These are phyloP conservation scores for Fragaria nilgerrensis DNA, from an alignment of 306 rosid species.

Conservation along the genomic window DNA sequence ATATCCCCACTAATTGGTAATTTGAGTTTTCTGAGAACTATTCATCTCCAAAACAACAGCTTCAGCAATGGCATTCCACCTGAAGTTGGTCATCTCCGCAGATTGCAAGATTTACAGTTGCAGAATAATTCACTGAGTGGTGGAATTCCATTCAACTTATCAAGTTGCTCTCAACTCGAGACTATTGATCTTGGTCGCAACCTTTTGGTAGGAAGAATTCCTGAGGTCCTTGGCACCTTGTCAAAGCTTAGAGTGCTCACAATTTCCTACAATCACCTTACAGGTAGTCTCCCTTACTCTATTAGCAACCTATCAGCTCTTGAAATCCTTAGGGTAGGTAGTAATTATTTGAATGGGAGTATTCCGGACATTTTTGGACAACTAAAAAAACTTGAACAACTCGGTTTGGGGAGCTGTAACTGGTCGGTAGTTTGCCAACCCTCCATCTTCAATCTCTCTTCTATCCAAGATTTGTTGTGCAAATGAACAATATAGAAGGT, in stretches of 20 bases:
- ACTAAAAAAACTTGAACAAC: not conserved
- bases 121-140: too few species aligned
- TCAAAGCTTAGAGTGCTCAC: not conserved
- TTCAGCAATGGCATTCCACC: not conserved
- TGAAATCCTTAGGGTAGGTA: not conserved
- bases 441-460: conserved; percentile 3
- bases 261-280: not conserved
- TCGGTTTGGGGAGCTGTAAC: not conserved
- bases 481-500: not conserved
- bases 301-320: not conserved
- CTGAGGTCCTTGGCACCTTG: not conserved
- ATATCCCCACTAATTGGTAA: not conserved
- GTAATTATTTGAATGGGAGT: not conserved
- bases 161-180: not conserved
- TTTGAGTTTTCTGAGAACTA: not conserved
- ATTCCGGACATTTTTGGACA: not conserved
- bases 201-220: too few species aligned
- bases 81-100: not conserved
- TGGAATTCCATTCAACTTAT: too few species aligned
- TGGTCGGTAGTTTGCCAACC: not conserved
- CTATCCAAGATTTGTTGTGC: not conserved
- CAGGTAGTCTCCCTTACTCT: conserved; percentile 3
- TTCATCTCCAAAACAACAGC: conserved; percentile 3
- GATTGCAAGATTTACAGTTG: too few species aligned
- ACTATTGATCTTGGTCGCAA: not conserved